These are phyloP conservation scores for Russula foetens DNA, from an alignment of 768 basidiomycete species.

Conservation along the genomic window DNA sequence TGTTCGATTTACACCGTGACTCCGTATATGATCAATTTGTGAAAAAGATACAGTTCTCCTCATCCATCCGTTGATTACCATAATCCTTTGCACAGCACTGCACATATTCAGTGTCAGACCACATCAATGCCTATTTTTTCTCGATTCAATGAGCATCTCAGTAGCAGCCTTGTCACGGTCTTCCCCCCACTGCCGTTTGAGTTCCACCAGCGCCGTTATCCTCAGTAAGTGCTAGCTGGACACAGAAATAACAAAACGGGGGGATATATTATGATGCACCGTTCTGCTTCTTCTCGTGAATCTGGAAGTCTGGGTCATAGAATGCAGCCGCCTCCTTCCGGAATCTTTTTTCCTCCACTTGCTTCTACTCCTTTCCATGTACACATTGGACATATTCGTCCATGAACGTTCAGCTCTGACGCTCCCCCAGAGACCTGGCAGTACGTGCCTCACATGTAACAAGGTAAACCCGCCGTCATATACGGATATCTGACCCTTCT, in stretches of 20 bases:
- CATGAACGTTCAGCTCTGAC: conserved; percentile 51
- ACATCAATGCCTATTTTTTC: conserved; percentile 71
- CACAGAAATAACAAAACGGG: not conserved
- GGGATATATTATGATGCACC: conserved; percentile 46
- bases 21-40: too few species aligned
- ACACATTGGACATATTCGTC: conserved; percentile 18
- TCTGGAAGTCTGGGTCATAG: conserved; percentile 90
- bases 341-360: conserved; percentile 59
- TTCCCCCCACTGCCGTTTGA: conserved; percentile 76
- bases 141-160: conserved; percentile 67
- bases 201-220: conserved; percentile 43
- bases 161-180: conserved; percentile 87
- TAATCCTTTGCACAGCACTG: too few species aligned
- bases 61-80: too few species aligned
- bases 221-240: too few species aligned
- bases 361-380: conserved; percentile 24
- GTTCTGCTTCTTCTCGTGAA: conserved; percentile 79
- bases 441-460: conserved; percentile 88
- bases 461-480: conserved; percentile 95
- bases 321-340: conserved; percentile 54
- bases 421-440: conserved; percentile 81
- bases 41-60: too few species aligned
- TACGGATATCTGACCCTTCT: conserved; percentile 80
- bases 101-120: too few species aligned
- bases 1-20: too few species aligned